A percentile compares a stretch with the other conserved stretches of the same genome.
Evolutionary conservation across 352 stramenopile genomes (phyloP).

Genomic region (Phytopythium ostracodes): DNA sequence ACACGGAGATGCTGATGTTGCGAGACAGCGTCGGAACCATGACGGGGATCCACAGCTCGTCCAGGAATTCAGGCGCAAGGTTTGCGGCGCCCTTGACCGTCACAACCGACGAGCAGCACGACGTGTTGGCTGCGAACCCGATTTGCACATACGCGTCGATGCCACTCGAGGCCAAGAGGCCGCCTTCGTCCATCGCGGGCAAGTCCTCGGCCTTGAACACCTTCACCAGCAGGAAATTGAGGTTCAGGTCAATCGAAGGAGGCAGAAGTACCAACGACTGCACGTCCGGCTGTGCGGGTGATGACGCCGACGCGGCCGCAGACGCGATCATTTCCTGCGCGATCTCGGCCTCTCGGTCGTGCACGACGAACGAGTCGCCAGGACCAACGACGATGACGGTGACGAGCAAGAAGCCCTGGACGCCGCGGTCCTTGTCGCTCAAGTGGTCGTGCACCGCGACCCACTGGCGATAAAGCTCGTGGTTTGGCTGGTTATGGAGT

Average conservation of each 20-base stretch:
- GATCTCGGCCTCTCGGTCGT: conserved; percentile 68
- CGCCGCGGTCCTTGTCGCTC: conserved; percentile 73
- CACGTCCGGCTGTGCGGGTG: conserved; percentile 8
- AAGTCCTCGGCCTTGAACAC: conserved; percentile 79
- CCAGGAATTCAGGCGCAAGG: conserved; percentile 57
- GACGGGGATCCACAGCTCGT: conserved; percentile 87
- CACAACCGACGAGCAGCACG: conserved; percentile 45
- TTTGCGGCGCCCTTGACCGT: conserved; percentile 54
- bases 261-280: conserved; percentile 64
- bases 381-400: conserved; percentile 68
- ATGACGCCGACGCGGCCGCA: conserved; percentile 4
- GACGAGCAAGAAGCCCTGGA: conserved; percentile 78
- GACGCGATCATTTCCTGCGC: conserved; percentile 38
- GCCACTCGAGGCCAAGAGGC: conserved; percentile 29
- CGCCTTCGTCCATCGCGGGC: conserved; percentile 66
- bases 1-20: conserved; percentile 71
- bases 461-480: conserved; percentile 89
- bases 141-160: conserved; percentile 85
- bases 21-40: conserved; percentile 66
- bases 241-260: conserved; percentile 67
- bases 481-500: conserved; percentile 36
- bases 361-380: conserved; percentile 57
- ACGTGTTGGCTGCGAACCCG: conserved; percentile 48
- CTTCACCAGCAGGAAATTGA: conserved; percentile 78
- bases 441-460: conserved; percentile 88